phyloP scores from a whole-genome alignment of 2,329 filamentous ascomycete genomes.

The Fusarium solani-melongenae region DNA sequence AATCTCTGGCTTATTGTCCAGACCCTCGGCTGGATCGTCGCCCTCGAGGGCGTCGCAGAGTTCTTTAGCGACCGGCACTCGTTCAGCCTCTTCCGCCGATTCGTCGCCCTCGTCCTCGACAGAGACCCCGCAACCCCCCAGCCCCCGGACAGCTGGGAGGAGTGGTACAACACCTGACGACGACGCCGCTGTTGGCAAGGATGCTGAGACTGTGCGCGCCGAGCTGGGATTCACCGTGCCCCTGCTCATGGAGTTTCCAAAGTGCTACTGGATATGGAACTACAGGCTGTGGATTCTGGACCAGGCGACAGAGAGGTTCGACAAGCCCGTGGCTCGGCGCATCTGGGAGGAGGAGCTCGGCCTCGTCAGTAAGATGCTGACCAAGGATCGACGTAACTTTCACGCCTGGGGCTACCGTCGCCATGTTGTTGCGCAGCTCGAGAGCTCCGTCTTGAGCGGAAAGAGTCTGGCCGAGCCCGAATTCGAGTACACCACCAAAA shows the following conservation, averaged over 20 bases:
- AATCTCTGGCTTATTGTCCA: constrained; percentile 68
- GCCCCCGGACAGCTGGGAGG: constrained; percentile 61
- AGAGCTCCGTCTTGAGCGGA: constrained; percentile 65
- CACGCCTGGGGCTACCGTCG: constrained; percentile 96
- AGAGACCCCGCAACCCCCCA: constrained; percentile 60
- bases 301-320: constrained; percentile 74
- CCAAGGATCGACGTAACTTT: constrained; percentile 88
- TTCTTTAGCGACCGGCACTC: constrained; percentile 65
- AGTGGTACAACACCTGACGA: constrained; percentile 64
- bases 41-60: constrained; percentile 66
- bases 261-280: constrained; percentile 99
- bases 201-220: constrained; percentile 68
- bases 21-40: constrained; percentile 61
- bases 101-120: constrained; percentile 65
- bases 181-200: constrained; percentile 29
- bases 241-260: constrained; percentile 85
- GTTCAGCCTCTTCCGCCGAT: constrained; percentile 71
- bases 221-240: constrained; percentile 88
- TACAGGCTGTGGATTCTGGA: constrained; percentile 88
- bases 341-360: constrained; percentile 89
- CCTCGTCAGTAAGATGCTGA: constrained; percentile 88
- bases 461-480: constrained; percentile 80
- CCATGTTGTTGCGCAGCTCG: constrained; percentile 79
- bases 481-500: constrained; percentile 89
- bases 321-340: constrained; percentile 63